Base-by-base conservation (phyloP, 129 eudicot species). In the Flaveria brownii region DNA sequence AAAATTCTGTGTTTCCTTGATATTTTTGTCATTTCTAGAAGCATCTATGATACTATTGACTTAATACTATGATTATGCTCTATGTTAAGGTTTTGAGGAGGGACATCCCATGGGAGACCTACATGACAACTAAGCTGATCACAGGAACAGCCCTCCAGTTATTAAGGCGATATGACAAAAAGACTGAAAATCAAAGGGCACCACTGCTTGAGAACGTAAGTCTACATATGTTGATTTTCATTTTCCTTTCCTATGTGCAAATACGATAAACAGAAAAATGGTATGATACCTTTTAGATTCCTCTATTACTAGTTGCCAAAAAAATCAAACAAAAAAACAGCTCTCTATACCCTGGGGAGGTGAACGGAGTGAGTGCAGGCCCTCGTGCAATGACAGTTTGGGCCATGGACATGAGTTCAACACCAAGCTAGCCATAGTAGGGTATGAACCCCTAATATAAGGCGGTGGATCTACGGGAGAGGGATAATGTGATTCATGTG, bases 21-120 rank as follows among this genome's bases (percentile, higher is more conserved):
- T 66, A 5, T 36, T 0, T 36, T 4, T 36, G 41, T 33, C 28
- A 61, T 26, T 49, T 66, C 13, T 76, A 20, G 66, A 64, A 26
- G 68, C 23, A 23, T 68, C 12, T 36, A 63, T 13, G 1, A 9
- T 50, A 60, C 77, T 28, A 18, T 28, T 65, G 73, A 36, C 41
- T 36, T 36, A 36, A 36, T 36, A 26, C 47, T 41, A 17, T 77
- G 41, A 6, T 52, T 60, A 26, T 68, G 75, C 9, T 78, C 13
- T 50, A 30, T 65, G 47, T 63, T 43, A 70, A 88, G 95, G 95
- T 91, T 52, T 78, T 91, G 85, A 79, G 84, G 86, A 91, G 95
- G 76, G 97, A 88, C 82, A 88, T 91, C 77, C 95, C 94, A 82
- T 91, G 97, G 97, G 97, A 91, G 83, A 88, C 94, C 25, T 91